phyloP scores from a whole-genome alignment of 1,284 basidiomycete genomes.

The Ganoderma resinaceum region DNA sequence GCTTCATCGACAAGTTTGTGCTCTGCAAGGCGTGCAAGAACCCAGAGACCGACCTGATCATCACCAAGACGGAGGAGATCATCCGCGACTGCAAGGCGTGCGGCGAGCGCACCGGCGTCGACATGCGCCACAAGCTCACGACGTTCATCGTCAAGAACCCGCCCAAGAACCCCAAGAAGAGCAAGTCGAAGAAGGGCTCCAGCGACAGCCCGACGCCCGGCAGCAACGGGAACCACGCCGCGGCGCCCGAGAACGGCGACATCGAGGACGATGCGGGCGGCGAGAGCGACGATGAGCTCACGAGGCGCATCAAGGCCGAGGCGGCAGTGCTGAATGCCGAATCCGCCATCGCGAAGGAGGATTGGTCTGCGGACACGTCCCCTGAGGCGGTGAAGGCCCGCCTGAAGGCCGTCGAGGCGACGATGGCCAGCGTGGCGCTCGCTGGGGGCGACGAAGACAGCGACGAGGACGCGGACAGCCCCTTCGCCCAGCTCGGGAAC shows the following conservation, averaged over 20 bases:
- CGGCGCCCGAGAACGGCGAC: conserved; percentile 58
- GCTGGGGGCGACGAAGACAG: conserved; percentile 83
- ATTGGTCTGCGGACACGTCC: conserved; percentile 93
- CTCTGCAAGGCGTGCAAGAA: conserved; percentile 99
- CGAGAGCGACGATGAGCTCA: conserved; percentile 84
- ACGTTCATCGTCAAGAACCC: conserved; percentile 99
- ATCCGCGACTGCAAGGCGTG: conserved; percentile 99
- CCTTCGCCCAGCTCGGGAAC: conserved; percentile 83
- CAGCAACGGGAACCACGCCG: conserved; percentile 33
- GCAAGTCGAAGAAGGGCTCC: conserved; percentile 63
- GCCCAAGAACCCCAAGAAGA: conserved; percentile 86
- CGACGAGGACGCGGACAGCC: conserved; percentile 88
- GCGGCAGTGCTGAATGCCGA: conserved; percentile 80
- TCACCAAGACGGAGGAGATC: conserved; percentile 90
- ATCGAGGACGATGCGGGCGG: conserved; percentile 49
- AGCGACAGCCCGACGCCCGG: conserved; percentile 41
- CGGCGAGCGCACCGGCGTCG: conserved; percentile 89
- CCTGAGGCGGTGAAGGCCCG: conserved; percentile 92
- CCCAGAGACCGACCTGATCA: conserved; percentile 96
- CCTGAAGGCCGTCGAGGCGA: conserved; percentile 78
- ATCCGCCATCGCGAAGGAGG: conserved; percentile 69
- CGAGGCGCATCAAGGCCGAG: conserved; percentile 85
- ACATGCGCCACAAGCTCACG: conserved; percentile 97
- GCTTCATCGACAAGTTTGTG: conserved; percentile 98
- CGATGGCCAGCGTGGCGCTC: conserved; percentile 62